Percentiles rank a stretch among this genome's conserved stretches.
Evolutionary conservation across 345 rosid species (phyloP).

Genomic region (Kandelia obovata): DNA sequence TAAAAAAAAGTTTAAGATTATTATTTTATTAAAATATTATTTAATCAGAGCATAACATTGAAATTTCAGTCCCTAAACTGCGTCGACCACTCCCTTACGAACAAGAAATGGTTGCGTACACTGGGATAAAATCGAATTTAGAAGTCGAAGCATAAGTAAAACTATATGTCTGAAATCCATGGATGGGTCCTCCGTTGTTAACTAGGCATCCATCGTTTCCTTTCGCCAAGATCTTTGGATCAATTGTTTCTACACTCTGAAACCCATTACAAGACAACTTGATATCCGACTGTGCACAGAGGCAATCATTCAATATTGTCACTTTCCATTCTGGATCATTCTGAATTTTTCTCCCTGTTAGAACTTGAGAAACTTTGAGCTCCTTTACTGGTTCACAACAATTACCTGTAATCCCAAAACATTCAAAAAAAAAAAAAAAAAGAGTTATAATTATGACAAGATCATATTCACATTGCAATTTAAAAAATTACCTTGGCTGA

Average conservation of each 20-base stretch:
- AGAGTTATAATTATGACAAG: too few relatives aligned
- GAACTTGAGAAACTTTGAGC: slow-evolving; percentile 12
- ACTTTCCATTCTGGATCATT: slow-evolving; percentile 18
- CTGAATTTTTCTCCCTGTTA: neutral
- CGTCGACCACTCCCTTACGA: neutral
- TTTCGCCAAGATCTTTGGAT: slow-evolving; percentile 14
- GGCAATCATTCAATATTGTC: slow-evolving; percentile 16
- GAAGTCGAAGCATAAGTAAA: slow-evolving; percentile 23
- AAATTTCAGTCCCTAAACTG: too few relatives aligned
- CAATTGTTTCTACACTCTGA: neutral
- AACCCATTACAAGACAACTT: slow-evolving; percentile 23
- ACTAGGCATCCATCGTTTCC: slow-evolving; percentile 14
- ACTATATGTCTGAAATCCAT: neutral
- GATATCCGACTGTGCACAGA: neutral
- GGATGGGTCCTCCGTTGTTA: slow-evolving; percentile 6
- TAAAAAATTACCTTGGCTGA: neutral
- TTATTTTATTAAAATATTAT: too few relatives aligned
- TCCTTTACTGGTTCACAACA: slow-evolving; percentile 3
- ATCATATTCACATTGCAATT: too few relatives aligned
- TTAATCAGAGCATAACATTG: too few relatives aligned
- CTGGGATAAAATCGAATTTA: slow-evolving; percentile 3
- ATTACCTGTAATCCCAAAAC: slow-evolving; percentile 12
- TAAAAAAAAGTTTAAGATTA: too few relatives aligned
- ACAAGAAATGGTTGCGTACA: neutral
- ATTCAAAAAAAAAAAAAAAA: too few relatives aligned